Base-by-base conservation (phyloP, 139 green algal genomes). In the Pycnococcus provasolii region DNA sequence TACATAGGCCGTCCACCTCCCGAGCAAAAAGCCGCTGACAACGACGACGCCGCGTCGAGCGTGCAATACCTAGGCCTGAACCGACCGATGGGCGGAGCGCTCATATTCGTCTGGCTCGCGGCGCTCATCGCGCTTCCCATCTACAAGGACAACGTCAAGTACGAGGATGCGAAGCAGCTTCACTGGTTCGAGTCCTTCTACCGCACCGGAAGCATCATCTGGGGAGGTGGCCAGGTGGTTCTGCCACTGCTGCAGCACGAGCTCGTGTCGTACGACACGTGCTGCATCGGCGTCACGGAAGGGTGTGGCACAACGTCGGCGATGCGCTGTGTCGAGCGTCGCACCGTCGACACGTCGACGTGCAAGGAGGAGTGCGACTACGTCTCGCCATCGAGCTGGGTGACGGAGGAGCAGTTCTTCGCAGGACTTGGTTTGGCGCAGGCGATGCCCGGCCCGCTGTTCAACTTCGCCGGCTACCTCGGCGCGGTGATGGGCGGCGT, bases 381-480 rank as follows among this genome's bases (percentile, higher is more conserved):
- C 65, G 77, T 26, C 26, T 26, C 26, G 26, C 26, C 26, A 26
- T 26, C 26, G 26, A 26, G 57, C 7, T 96, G 89, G 90, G 84
- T 96, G 50, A 92, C 83, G 1, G 68, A 78, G 26, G 60, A 88
- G 47, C 82, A 95, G 79, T 96, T 95, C 60, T 89, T 91, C 53
- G 82, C 86, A 0, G 86, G 91, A 45, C 64, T 87, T 75, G 84
- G 75, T 1, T 55, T 82, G 1, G 84, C 77, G 57, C 80, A 82
- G 71, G 87, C 89, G 53, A 88, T 96, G 82, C 91, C 90, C 0
- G 91, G 91, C 0, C 91, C 91, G 1, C 80, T 97, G 47, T 97
- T 97, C 83, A 97, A 97, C 81, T 87, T 97, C 69, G 73, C 84
- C 3, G 84, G 87, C 37, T 97, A 96, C 81, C 78, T 96, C n/a